Evolutionary conservation across 257 asterid genomes (phyloP).

Genomic region (Ballota nigra): DNA sequence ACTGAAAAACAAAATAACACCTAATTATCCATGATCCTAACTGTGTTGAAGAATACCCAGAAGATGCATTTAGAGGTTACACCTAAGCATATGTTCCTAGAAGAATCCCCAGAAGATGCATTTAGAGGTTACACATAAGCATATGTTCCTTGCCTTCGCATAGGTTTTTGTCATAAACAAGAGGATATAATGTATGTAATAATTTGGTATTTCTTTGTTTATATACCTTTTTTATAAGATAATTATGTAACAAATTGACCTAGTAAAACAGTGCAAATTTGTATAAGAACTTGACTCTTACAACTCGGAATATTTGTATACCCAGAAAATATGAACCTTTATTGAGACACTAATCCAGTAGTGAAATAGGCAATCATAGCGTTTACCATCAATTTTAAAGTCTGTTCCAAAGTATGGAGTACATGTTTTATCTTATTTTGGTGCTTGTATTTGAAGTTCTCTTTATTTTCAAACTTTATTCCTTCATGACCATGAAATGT

Average conservation of each 20-base stretch:
- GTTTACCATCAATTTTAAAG: neutral
- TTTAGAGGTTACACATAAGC: neutral
- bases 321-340: neutral
- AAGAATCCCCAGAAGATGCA: constrained; percentile 1
- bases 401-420: neutral
- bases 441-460: neutral
- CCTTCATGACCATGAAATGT: constrained; percentile 13
- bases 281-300: neutral
- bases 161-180: neutral
- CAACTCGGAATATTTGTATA: neutral
- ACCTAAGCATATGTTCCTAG: neutral
- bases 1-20: neutral
- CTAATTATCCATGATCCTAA: neutral
- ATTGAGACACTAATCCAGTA: neutral
- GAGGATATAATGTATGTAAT: neutral
- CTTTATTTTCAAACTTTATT: too few relatives aligned
- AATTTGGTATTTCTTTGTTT: neutral
- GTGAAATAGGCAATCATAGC: neutral
- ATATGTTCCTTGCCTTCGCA: neutral
- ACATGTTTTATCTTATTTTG: neutral
- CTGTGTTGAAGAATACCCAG: neutral
- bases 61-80: neutral
- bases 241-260: neutral
- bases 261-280: neutral
- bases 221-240: neutral